Evolutionary conservation across 1,284 basidiomycete genomes (phyloP).

Genomic region (Termitomyces sp.): DNA sequence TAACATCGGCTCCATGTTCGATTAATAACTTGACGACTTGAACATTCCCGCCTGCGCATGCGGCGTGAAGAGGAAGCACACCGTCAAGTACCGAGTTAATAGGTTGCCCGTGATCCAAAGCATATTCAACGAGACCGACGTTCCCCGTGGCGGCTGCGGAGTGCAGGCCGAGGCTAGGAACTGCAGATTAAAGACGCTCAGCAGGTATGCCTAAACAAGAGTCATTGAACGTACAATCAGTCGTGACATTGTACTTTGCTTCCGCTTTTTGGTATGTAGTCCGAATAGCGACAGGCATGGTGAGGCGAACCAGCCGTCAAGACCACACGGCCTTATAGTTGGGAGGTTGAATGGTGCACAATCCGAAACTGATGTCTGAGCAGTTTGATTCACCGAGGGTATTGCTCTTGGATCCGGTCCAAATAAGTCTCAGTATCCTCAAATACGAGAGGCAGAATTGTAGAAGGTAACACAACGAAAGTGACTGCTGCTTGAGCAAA

Average conservation of each 20-base stretch:
- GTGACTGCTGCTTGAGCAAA: constrained; percentile 1
- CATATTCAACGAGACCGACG: constrained; percentile 82
- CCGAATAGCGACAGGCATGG: constrained; percentile 36
- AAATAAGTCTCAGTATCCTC: neutral
- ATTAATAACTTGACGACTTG: constrained; percentile 83
- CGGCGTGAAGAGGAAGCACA: constrained; percentile 87
- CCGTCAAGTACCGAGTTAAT: constrained; percentile 91
- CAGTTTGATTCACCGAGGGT: constrained; percentile 18
- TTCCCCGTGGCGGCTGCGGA: constrained; percentile 86
- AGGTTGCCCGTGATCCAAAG: constrained; percentile 88
- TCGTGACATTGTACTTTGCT: constrained; percentile 73
- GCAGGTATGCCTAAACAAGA: constrained; percentile 8
- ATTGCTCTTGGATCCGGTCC: constrained; percentile 15
- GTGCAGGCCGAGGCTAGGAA: constrained; percentile 83
- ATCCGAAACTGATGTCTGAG: constrained; percentile 19
- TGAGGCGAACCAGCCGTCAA: constrained; percentile 17
- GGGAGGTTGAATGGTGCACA: constrained; percentile 13
- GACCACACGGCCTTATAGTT: constrained; percentile 14
- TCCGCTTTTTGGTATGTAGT: constrained; percentile 47
- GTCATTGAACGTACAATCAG: constrained; percentile 57
- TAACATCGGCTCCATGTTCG: constrained; percentile 89
- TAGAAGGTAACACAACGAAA: neutral
- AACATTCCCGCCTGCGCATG: constrained; percentile 81
- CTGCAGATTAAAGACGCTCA: constrained; percentile 34
- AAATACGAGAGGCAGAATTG: neutral